Evolutionary conservation across 2,329 filamentous ascomycete species (phyloP), one percentile per base, ranked within the genome.

Genomic region (Hyphodiscus sp.): DNA sequence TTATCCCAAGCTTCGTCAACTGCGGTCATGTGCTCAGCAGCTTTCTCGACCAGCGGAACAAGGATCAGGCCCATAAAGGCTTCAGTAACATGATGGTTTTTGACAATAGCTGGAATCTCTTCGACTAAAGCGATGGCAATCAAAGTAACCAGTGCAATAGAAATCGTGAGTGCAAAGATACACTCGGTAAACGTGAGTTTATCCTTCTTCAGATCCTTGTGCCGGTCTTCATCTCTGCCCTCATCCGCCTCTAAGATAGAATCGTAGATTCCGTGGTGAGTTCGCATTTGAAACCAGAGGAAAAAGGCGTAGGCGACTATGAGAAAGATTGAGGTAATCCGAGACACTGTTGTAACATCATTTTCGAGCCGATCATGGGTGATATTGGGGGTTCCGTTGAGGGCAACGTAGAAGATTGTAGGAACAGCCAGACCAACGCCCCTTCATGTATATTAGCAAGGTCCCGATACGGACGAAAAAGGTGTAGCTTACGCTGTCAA

Each of bases 1-100:
- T 88, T 82, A 63, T 89, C 86, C 77, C 83, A 92, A 20, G 89
- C 89, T 75, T 95, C 89, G 62, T 94, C 88, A 54, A 95, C 76
- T 43, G 89, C 87, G 1, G 87, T 91, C 46, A 95, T 73, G 70
- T 95, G 89, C 69, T 95, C 89, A 13, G 89, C 89, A 2, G 87
- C 85, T 70, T 95, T 95, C 67, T 95, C 90, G 6, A 94, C 89
- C 0, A 95, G 76, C 3, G 88, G 85, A 5, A 94, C 80, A 0
- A 95, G 76, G 59, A 94, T 92, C 41, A 95, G 74, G 63, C 89
- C 81, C 57, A 85, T 72, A 58, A 85, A 85, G 29, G 76, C 76
- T 60, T 84, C 79, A 1, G 75, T 75, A 42, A 84, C 72, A 23
- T 73, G 69, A 23, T 70, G 71, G 43, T 76, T 72, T 19, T 69